phyloP scores from a whole-genome alignment of 1,284 basidiomycete species.

The Stygiomarasmius scandens region DNA sequence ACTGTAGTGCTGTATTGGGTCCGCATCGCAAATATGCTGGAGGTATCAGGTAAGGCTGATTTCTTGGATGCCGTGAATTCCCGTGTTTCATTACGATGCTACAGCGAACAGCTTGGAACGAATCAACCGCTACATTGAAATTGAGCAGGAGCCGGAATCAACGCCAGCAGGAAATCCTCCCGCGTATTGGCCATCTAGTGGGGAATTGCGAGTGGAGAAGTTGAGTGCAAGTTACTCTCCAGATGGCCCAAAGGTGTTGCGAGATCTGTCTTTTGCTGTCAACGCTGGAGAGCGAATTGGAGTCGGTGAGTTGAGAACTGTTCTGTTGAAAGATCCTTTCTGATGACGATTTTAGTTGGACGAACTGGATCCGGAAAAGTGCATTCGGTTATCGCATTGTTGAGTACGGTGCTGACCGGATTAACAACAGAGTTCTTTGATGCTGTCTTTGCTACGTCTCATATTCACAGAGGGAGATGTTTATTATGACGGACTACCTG shows the following conservation, averaged over 20 bases:
- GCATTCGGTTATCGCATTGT: too few relatives aligned
- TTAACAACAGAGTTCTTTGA: conserved; percentile 52
- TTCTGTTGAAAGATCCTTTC: too few relatives aligned
- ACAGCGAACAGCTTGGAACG: conserved; percentile 52
- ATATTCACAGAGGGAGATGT: conserved; percentile 62
- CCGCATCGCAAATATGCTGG: conserved; percentile 56
- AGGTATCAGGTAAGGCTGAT: conserved; percentile 24
- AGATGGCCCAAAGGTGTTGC: conserved; percentile 45
- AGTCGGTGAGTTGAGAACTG: too few relatives aligned
- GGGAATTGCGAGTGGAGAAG: conserved; percentile 55
- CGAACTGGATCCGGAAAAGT: conserved; percentile 67
- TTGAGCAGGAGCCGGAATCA: conserved; percentile 56
- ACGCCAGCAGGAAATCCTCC: conserved; percentile 50
- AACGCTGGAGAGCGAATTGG: conserved; percentile 52
- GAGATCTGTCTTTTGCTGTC: conserved; percentile 47
- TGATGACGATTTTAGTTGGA: too few relatives aligned
- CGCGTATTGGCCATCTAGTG: conserved; percentile 70
- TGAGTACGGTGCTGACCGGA: too few relatives aligned
- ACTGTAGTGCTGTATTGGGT: conserved; percentile 57
- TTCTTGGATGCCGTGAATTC: conserved; percentile 9
- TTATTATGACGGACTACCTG: conserved; percentile 51
- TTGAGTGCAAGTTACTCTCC: conserved; percentile 49
- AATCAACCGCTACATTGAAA: conserved; percentile 58
- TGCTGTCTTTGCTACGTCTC: conserved; percentile 55
- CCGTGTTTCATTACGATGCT: not conserved